Percentiles rank a stretch among this genome's conserved stretches.
These are phyloP conservation scores for Aureobasidium sp. DNA, from an alignment of 2,329 filamentous ascomycete genomes.

Conservation along the genomic window DNA sequence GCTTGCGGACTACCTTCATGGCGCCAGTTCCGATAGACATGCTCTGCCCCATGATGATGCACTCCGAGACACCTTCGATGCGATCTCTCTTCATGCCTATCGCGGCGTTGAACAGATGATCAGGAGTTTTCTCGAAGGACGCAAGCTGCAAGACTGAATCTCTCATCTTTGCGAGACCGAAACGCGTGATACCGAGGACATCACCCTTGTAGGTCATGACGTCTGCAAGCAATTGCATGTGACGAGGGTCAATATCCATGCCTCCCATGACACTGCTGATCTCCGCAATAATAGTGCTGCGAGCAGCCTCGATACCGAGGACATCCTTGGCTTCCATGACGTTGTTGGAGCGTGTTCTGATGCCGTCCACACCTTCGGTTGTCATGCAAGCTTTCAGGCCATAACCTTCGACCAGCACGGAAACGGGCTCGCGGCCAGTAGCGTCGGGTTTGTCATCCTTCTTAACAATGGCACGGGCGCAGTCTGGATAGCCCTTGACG, in stretches of 20 bases:
- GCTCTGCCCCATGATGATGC: slow-evolving; percentile 96
- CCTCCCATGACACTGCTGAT: slow-evolving; percentile 83
- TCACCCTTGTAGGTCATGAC: slow-evolving; percentile 99
- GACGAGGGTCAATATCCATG: slow-evolving; percentile 94
- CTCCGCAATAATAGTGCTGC: slow-evolving; percentile 80
- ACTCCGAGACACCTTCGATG: slow-evolving; percentile 91
- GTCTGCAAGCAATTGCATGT: slow-evolving; percentile 95
- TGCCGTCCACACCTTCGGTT: slow-evolving; percentile 82
- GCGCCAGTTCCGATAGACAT: slow-evolving; percentile 87
- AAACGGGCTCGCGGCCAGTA: slow-evolving; percentile 51
- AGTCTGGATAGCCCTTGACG: slow-evolving; percentile 83
- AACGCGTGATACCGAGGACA: slow-evolving; percentile 90
- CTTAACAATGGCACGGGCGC: slow-evolving; percentile 80
- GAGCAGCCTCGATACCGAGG: slow-evolving; percentile 89
- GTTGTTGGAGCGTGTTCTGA: slow-evolving; percentile 68
- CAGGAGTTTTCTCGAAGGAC: slow-evolving; percentile 95
- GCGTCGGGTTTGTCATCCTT: slow-evolving; percentile 63
- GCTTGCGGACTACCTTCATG: slow-evolving; percentile 75
- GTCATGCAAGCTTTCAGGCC: slow-evolving; percentile 85
- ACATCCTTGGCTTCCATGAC: slow-evolving; percentile 85
- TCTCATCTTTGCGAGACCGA: slow-evolving; percentile 92
- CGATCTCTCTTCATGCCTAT: slow-evolving; percentile 84
- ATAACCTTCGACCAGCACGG: slow-evolving; percentile 83
- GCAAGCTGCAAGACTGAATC: slow-evolving; percentile 91
- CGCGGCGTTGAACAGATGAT: slow-evolving; percentile 93